phyloP scores from a whole-genome alignment of 2,329 filamentous ascomycete species.

The Colletotrichum truncatum region DNA sequence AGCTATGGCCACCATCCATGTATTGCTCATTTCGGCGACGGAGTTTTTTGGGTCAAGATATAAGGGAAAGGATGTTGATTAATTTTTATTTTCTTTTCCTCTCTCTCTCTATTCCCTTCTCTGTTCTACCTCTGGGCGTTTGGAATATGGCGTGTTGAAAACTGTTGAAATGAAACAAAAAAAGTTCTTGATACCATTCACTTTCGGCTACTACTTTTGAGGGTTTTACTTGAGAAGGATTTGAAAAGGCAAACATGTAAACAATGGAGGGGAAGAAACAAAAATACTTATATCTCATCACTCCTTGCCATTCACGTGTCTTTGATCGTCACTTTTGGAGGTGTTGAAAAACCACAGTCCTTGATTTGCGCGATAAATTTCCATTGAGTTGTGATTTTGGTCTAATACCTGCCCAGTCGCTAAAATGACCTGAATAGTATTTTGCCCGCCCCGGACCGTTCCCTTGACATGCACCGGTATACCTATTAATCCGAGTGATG shows the following conservation, averaged over 20 bases:
- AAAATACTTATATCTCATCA: neutral
- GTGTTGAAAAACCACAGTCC: no score
- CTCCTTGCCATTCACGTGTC: no score
- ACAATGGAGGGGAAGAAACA: neutral
- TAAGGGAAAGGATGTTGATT: neutral
- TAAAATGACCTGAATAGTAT: neutral
- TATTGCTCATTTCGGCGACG: neutral
- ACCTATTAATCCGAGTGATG: neutral
- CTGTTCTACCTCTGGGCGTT: conserved; percentile 3
- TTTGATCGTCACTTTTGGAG: no score
- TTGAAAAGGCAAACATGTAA: no score
- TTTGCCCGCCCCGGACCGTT: neutral
- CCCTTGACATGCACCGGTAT: neutral
- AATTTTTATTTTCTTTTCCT: no score
- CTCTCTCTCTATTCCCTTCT: no score
- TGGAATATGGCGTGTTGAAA: conserved; percentile 2
- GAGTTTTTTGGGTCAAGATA: neutral
- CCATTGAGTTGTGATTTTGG: neutral
- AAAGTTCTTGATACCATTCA: conserved; percentile 29
- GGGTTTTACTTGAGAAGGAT: no score
- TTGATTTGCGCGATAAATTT: no score
- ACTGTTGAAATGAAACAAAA: conserved; percentile 24
- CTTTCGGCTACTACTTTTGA: no score
- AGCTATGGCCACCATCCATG: neutral
- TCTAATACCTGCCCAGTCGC: neutral